Evolutionary conservation across 805 yeast species (phyloP).

Genomic region (Candida oleophila): DNA sequence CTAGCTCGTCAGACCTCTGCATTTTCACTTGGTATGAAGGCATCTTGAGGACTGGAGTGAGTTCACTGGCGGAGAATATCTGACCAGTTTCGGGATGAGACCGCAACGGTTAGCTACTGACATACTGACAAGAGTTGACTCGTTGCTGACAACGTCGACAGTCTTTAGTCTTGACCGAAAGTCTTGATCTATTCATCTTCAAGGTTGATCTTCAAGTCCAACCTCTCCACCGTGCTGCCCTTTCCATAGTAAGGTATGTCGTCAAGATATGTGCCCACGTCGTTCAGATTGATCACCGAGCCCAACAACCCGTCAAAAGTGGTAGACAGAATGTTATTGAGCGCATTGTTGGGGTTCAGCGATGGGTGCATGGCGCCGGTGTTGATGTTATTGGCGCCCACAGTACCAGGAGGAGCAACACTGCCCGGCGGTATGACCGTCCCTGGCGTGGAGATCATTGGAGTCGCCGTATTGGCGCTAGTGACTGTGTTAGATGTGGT

Average conservation of each 20-base stretch:
- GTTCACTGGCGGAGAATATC: too few species aligned
- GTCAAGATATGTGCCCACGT: slow-evolving; percentile 29
- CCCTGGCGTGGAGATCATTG: slow-evolving; percentile 3
- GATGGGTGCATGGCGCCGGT: slow-evolving; percentile 3
- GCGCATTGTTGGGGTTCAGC: background rate
- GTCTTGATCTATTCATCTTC: slow-evolving; percentile 15
- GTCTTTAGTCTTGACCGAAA: too few species aligned
- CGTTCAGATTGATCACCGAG: slow-evolving; percentile 17
- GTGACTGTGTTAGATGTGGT: slow-evolving; percentile 11
- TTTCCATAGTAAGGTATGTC: slow-evolving; percentile 40
- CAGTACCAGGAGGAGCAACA: slow-evolving; percentile 9
- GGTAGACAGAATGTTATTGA: slow-evolving; percentile 18
- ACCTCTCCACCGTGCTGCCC: slow-evolving; percentile 37
- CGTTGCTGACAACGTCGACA: too few species aligned
- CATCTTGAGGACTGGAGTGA: too few species aligned
- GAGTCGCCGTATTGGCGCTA: slow-evolving; percentile 10
- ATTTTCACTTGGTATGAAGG: too few species aligned
- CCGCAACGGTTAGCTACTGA: too few species aligned
- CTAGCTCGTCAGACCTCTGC: too few species aligned
- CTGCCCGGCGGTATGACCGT: background rate
- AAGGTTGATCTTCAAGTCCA: slow-evolving; percentile 29
- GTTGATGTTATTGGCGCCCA: slow-evolving; percentile 10
- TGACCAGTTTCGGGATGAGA: too few species aligned
- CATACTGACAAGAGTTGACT: too few species aligned
- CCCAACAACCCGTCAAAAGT: slow-evolving; percentile 33